phyloP scores from a whole-genome alignment of 1,139 yeast species.

The Magnusiomyces tetraspermus region DNA sequence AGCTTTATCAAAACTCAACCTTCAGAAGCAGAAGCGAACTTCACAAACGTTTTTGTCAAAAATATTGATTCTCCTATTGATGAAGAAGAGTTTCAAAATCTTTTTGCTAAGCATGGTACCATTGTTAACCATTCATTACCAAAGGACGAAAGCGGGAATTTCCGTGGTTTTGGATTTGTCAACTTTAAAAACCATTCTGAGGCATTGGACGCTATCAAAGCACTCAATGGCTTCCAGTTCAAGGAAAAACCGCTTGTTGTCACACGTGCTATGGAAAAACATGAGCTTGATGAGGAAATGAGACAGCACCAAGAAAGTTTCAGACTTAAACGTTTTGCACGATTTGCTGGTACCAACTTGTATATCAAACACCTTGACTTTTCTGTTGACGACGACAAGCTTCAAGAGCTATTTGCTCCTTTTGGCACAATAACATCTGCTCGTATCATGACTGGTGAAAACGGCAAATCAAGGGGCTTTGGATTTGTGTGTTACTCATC shows the following conservation, averaged over 20 bases:
- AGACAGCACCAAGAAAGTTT: constrained; percentile 52
- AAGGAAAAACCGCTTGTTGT: constrained; percentile 71
- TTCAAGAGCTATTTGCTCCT: constrained; percentile 73
- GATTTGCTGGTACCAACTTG: constrained; percentile 43
- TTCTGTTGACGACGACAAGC: constrained; percentile 67
- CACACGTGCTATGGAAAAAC: constrained; percentile 89
- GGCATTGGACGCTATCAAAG: constrained; percentile 76
- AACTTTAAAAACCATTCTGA: constrained; percentile 70
- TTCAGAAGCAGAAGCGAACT: constrained; percentile 73
- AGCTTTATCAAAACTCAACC: constrained; percentile 27
- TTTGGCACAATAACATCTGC: constrained; percentile 86
- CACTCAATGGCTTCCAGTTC: constrained; percentile 64
- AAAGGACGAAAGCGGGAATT: constrained; percentile 60
- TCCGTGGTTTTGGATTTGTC: constrained; percentile 86
- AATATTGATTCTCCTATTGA: constrained; percentile 46
- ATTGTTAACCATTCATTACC: constrained; percentile 56
- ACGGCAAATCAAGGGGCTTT: constrained; percentile 83
- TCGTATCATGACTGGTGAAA: constrained; percentile 81
- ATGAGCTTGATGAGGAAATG: constrained; percentile 81
- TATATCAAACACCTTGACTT: constrained; percentile 84
- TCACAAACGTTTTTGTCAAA: constrained; percentile 80
- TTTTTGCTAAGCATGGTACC: constrained; percentile 44
- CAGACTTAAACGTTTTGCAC: constrained; percentile 2
- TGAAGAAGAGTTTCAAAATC: constrained; percentile 9
- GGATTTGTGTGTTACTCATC: constrained; percentile 91